Evolutionary conservation across 2,329 filamentous ascomycete genomes (phyloP), one percentile per base, ranked within the genome.

Genomic region (Moelleriella libera): DNA sequence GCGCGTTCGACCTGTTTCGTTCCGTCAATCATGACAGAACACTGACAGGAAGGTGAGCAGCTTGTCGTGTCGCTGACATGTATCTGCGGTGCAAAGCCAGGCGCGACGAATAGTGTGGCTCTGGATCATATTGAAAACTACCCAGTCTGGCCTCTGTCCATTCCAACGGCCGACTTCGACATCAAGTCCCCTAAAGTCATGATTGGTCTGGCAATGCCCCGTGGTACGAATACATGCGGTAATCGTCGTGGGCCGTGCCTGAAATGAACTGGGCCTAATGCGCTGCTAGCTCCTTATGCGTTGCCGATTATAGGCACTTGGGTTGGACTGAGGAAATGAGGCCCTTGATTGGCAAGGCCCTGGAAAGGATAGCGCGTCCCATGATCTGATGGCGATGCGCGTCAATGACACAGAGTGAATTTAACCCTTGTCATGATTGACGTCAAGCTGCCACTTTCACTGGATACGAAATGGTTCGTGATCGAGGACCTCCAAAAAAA

Each of bases 331-430:
- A 37, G 28, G 37, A 39, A 31, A 34, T 14, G 46, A 34, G 11
- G 21, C 39, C 39, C 46, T 42, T 32, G 30, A 45, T 9, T 30
- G n/a, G n/a, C 47, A 45, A 32, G n/a, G 37, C 44, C 3, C 40
- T 45, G 44, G 6, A 42, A 32, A 37, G 14, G n/a, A 42, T 28
- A 44, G 39, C 37, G 31, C 30, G 44, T 31, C 45, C 42, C 43
- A 50, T 51, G 46, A 52, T 46, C 30, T 40, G 43, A 47, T 47
- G n/a, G 45, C 30, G 32, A 50, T 50, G 50, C 50, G 50, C 49
- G 50, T 50, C 49, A 49, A 49, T 50, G 49, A 50, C 47, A 47
- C 47, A 40, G 32, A 2, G 32, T 4, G 32, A 9, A 2, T 8
- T 37, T 2, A 37, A 37, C 12, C 32, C 32, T 37, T 37, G 32